phyloP scores from a whole-genome alignment of 163 green algal species.

The Trebouxiophyceae sp. region DNA sequence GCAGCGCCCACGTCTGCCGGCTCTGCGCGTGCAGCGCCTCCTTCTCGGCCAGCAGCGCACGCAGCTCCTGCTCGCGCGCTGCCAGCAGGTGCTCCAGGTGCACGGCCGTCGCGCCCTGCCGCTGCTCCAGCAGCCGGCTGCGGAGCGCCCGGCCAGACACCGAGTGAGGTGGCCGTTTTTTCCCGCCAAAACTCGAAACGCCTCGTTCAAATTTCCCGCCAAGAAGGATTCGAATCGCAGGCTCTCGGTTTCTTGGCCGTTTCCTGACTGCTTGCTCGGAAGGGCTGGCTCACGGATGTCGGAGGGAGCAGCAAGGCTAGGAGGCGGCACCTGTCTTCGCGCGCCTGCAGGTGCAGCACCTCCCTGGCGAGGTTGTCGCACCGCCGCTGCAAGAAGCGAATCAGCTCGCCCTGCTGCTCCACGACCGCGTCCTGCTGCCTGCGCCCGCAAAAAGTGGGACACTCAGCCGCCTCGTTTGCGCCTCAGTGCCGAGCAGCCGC shows the following conservation, averaged over 20 bases:
- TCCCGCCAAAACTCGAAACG: too few relatives aligned
- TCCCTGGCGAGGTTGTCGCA: conserved; percentile 8
- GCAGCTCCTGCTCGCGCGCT: conserved; percentile 7
- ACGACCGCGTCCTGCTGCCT: conserved; percentile 3
- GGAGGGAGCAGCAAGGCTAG: neutral
- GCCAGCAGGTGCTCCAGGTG: conserved; percentile 12
- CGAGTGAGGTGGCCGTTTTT: too few relatives aligned
- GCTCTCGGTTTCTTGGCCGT: too few relatives aligned
- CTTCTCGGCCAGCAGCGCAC: conserved; percentile 9
- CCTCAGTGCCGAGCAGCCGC: too few relatives aligned
- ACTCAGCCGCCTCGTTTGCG: neutral
- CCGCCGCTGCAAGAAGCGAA: conserved; percentile 6
- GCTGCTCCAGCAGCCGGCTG: neutral
- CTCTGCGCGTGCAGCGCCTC: conserved; percentile 5
- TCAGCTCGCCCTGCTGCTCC: conserved; percentile 12
- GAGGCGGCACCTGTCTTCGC: conserved; percentile 5
- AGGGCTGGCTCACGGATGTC: neutral
- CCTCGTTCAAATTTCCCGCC: too few relatives aligned
- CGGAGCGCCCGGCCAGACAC: too few relatives aligned
- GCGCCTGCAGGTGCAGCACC: conserved; percentile 8
- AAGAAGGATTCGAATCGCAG: too few relatives aligned
- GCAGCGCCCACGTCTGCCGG: conserved; percentile 1
- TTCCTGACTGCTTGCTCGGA: too few relatives aligned
- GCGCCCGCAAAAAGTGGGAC: too few relatives aligned
- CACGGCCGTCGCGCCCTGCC: neutral